These are phyloP conservation scores for Datisca glomerata DNA, from an alignment of 306 rosid genomes.

Conservation along the genomic window DNA sequence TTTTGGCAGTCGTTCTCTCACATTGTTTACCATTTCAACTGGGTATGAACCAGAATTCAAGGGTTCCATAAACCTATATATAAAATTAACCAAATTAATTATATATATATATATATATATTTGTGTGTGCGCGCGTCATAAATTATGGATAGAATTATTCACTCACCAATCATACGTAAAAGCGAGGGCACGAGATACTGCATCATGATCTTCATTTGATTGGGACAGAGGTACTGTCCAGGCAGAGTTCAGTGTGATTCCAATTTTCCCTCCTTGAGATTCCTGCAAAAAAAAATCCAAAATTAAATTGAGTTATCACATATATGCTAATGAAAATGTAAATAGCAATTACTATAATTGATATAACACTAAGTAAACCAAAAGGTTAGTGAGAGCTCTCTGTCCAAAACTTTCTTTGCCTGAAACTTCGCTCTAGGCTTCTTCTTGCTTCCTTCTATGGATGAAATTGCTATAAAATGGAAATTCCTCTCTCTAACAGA, in stretches of 20 bases:
- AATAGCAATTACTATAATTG: not conserved
- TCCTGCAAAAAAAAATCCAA: conserved; percentile 11
- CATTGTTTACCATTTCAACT: conserved; percentile 12
- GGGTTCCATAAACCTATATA: conserved; percentile 31
- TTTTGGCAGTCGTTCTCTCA: conserved; percentile 24
- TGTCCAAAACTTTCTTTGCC: too few species aligned
- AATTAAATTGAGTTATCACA: not conserved
- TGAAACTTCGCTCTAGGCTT: too few species aligned
- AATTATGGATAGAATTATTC: too few species aligned
- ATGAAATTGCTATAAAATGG: too few species aligned
- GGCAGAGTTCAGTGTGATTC: conserved; percentile 32
- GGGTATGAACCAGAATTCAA: conserved; percentile 28
- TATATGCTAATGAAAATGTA: not conserved
- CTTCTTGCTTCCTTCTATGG: too few species aligned
- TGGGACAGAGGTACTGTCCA: conserved; percentile 39
- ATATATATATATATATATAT: too few species aligned
- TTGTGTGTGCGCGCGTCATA: too few species aligned
- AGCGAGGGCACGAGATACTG: conserved; percentile 30
- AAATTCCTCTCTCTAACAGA: too few species aligned
- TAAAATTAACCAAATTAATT: not conserved
- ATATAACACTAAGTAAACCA: too few species aligned
- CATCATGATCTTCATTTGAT: conserved; percentile 27
- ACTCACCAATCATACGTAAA: conserved; percentile 41
- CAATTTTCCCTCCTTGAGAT: conserved; percentile 48
- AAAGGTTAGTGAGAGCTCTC: too few species aligned